A percentile compares a stretch with the other conserved stretches of the same genome.
phyloP scores from a whole-genome alignment of 805 yeast genomes.

The Wickerhamomyces rabaulensis region DNA sequence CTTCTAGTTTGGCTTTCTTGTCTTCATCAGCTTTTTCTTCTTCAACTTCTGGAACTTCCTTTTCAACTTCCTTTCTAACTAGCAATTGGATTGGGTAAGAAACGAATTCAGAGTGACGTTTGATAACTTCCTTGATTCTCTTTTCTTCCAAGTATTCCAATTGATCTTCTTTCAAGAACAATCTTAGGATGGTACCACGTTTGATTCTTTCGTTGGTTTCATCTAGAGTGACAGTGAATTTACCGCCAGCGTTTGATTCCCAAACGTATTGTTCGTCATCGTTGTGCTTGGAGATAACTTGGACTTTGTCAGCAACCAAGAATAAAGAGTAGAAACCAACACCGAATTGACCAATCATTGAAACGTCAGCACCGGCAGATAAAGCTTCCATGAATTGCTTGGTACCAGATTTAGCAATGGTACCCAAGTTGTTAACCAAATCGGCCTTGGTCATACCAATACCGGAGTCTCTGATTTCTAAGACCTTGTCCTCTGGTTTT shows the following conservation, averaged over 20 bases:
- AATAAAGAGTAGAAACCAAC: conserved; percentile 99
- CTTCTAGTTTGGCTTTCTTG: conserved; percentile 67
- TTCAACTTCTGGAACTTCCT: conserved; percentile 72
- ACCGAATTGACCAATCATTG: conserved; percentile 99
- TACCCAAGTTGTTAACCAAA: conserved; percentile 97
- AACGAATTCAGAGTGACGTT: conserved; percentile 99
- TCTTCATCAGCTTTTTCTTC: conserved; percentile 48
- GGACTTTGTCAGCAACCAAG: conserved; percentile 98
- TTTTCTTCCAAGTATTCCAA: conserved; percentile 98
- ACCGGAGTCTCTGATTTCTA: conserved; percentile 99
- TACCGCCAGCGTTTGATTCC: conserved; percentile 99
- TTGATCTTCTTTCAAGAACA: conserved; percentile 98
- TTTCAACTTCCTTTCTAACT: conserved; percentile 98
- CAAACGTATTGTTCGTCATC: conserved; percentile 99
- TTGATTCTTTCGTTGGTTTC: conserved; percentile 78
- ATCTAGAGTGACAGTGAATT: conserved; percentile 93
- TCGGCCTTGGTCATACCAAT: conserved; percentile 99
- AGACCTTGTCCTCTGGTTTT: conserved; percentile 85
- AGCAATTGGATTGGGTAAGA: conserved; percentile 98
- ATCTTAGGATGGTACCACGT: conserved; percentile 94
- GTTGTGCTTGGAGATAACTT: conserved; percentile 96
- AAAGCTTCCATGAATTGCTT: conserved; percentile 99
- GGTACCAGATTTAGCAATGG: conserved; percentile 99
- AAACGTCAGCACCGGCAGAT: conserved; percentile 98
- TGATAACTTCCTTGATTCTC: conserved; percentile 98